Evolutionary conservation across 148 eudicot species (phyloP).

Genomic region (Dysphania ambrosioides): DNA sequence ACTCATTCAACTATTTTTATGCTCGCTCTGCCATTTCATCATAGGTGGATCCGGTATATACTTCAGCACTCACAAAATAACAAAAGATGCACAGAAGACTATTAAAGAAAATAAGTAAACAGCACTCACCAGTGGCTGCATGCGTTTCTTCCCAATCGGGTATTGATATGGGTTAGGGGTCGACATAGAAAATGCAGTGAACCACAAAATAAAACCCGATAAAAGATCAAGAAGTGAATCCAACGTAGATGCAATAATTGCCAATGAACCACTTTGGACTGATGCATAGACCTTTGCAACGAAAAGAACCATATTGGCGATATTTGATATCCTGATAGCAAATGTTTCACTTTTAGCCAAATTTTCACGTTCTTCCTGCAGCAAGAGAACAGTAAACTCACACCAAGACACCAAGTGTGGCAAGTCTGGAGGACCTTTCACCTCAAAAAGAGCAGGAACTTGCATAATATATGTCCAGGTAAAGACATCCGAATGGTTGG

Average conservation of each 20-base stretch:
- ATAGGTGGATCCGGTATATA: background rate
- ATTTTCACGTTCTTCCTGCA: constrained; percentile 69
- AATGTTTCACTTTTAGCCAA: constrained; percentile 71
- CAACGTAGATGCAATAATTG: constrained; percentile 80
- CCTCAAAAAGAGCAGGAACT: background rate
- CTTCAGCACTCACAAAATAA: background rate
- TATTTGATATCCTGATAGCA: constrained; percentile 74
- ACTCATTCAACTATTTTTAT: too few relatives aligned
- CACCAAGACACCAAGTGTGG: too few relatives aligned
- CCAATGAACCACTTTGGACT: constrained; percentile 67
- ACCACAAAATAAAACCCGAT: constrained; percentile 88
- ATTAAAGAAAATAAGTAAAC: background rate
- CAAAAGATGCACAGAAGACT: background rate
- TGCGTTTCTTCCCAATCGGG: constrained; percentile 87
- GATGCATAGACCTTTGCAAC: constrained; percentile 82
- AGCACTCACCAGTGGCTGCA: constrained; percentile 85
- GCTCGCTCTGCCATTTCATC: too few relatives aligned
- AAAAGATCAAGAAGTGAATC: constrained; percentile 85
- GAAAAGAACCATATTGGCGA: constrained; percentile 78
- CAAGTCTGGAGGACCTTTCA: background rate
- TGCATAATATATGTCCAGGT: constrained; percentile 1
- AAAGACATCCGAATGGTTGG: background rate
- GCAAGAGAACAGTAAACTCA: constrained; percentile 14
- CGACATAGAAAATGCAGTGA: constrained; percentile 85
- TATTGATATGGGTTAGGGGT: constrained; percentile 75